A percentile compares a stretch with the other conserved stretches of the same genome.
Conservation (phyloP, 371 early-diverging fungal genomes). For the Apophysomyces elegans region DNA sequence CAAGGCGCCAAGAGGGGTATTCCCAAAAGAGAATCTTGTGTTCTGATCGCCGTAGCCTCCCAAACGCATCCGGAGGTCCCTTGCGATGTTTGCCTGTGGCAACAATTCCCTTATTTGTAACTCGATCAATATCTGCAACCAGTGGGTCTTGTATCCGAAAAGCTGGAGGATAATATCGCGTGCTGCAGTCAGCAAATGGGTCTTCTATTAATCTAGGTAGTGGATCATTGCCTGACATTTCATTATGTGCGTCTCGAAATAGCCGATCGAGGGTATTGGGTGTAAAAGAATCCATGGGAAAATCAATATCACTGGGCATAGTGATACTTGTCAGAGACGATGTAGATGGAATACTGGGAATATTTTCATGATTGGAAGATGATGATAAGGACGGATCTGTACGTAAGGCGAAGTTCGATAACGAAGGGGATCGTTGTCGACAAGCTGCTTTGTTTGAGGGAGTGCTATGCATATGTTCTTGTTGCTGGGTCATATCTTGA, state of each 20-base stretch:
- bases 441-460: background rate
- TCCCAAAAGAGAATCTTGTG: conserved; percentile 43
- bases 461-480: background rate
- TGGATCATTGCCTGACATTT: background rate
- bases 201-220: background rate
- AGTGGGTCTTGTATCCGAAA: conserved; percentile 43
- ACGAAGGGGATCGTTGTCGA: background rate
- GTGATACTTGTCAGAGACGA: background rate
- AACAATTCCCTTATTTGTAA: conserved; percentile 34
- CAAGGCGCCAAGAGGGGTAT: conserved; percentile 40
- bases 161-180: conserved; percentile 20
- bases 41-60: conserved; percentile 23
- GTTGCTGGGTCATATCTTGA: background rate
- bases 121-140: conserved; percentile 41
- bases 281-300: background rate
- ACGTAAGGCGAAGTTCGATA: background rate
- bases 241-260: background rate
- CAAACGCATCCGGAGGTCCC: conserved; percentile 1
- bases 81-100: conserved; percentile 40
- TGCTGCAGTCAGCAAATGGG: conserved; percentile 6
- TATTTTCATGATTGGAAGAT: background rate
- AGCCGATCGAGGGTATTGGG: background rate
- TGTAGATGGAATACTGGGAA: background rate
- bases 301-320: conserved; percentile 7
- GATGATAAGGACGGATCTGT: conserved; percentile 5